Evolutionary conservation across 2,329 filamentous ascomycete genomes (phyloP), one percentile per base, ranked within the genome.

Genomic region (Neospermospora avenae): DNA sequence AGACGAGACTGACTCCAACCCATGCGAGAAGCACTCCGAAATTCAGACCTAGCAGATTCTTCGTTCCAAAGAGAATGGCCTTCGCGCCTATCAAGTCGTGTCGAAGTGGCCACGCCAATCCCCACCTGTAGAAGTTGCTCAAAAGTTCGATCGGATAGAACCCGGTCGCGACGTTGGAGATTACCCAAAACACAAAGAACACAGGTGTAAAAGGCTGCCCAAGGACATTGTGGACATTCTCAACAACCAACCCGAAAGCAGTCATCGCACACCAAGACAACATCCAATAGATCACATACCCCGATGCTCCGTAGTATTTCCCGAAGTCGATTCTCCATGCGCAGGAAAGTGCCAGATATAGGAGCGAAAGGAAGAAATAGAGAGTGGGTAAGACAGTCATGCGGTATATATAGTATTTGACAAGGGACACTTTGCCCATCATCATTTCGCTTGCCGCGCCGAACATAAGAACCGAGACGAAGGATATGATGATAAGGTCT

Each of bases 151-250:
- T 51, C 13, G 62, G 62, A 25, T 57, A 66, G 58, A 66, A 66
- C 0, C 64, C 64, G 1, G 64, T 63, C 1, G 64, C 55, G 4
- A 65, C 64, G 18, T 66, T 66, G 2, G 60, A 57, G 39, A 66
- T 65, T 22, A 66, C 64, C 63, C 64, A 64, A 37, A 65, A 65
- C 7, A 66, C 60, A 45, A 66, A 66, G 41, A 66, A 66, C 1
- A 65, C 60, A 10, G 64, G 63, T 0, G 64, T 66, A 44, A 65
- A 61, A 7, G 64, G 64, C 16, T 58, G 59, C 5, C 64, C 64
- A 3, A 65, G 51, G 20, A 66, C 8, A 25, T 65, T 66, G 37
- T 66, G 61, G 10, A 63, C 34, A 42, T 66, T 65, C 41, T 65
- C 64, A 25, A 66, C 58, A 14, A 54, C 59, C n/a, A 66, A 60